These are phyloP conservation scores for Candida mattraensis DNA, from an alignment of 805 yeast genomes.

Conservation along the genomic window DNA sequence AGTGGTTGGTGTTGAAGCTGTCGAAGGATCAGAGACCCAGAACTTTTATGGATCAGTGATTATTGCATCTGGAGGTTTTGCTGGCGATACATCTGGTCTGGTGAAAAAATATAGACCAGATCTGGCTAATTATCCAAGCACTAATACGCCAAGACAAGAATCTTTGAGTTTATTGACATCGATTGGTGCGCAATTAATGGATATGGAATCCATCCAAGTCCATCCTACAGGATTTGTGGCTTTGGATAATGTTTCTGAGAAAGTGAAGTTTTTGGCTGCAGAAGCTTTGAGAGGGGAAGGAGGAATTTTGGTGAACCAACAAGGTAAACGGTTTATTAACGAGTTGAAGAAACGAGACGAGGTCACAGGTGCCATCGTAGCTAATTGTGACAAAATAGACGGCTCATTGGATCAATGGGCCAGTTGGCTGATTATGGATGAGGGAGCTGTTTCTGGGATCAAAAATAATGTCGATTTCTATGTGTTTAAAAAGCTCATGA, in stretches of 20 bases:
- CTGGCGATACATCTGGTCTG: slow-evolving; percentile 56
- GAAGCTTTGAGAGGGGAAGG: slow-evolving; percentile 69
- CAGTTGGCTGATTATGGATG: slow-evolving; percentile 51
- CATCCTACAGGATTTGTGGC: slow-evolving; percentile 64
- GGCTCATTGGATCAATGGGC: slow-evolving; percentile 30
- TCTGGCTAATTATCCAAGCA: slow-evolving; percentile 53
- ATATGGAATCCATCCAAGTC: slow-evolving; percentile 64
- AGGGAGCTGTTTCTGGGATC: slow-evolving; percentile 44
- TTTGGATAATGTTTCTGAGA: slow-evolving; percentile 40
- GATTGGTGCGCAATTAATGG: slow-evolving; percentile 55
- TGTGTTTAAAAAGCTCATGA: slow-evolving; percentile 55
- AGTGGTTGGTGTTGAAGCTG: slow-evolving; percentile 32
- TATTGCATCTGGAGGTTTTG: slow-evolving; percentile 66
- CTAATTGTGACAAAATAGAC: slow-evolving; percentile 26
- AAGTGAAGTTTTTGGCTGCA: slow-evolving; percentile 56
- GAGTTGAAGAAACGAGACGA: slow-evolving; percentile 61
- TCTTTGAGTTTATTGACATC: slow-evolving; percentile 56
- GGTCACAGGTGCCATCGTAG: slow-evolving; percentile 57
- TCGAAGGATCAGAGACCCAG: slow-evolving; percentile 25
- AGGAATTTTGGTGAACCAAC: slow-evolving; percentile 52
- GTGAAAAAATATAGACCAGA: slow-evolving; percentile 59
- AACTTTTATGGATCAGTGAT: slow-evolving; percentile 54
- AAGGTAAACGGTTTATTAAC: slow-evolving; percentile 53
- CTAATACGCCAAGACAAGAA: slow-evolving; percentile 63
- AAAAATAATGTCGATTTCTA: slow-evolving; percentile 57